Percentiles rank a stretch among this genome's conserved stretches.
phyloP scores from a whole-genome alignment of 2,329 filamentous ascomycete species.

The Lachnellula hyalina region DNA sequence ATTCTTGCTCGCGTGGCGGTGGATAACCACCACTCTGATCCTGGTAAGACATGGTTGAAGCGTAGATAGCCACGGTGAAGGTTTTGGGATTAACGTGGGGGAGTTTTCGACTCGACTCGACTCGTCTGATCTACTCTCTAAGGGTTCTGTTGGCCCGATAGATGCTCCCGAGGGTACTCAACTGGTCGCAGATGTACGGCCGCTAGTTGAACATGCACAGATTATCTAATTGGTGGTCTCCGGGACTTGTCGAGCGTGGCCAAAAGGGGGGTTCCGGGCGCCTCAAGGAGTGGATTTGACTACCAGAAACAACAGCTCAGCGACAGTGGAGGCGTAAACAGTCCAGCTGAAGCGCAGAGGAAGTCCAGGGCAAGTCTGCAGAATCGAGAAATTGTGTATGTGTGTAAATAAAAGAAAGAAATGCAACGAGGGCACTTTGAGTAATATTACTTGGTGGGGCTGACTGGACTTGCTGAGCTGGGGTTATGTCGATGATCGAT shows the following conservation, averaged over 20 bases:
- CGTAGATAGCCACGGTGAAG: conserved; percentile 29
- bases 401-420: too few relatives aligned
- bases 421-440: too few relatives aligned
- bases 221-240: neutral
- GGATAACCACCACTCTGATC: conserved; percentile 29
- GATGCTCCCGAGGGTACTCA: neutral
- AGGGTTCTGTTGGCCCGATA: neutral
- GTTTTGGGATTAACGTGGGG: neutral
- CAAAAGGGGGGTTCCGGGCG: neutral
- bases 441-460: too few relatives aligned
- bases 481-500: too few relatives aligned
- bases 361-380: too few relatives aligned
- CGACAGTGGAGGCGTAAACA: neutral
- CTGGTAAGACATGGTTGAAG: conserved; percentile 29
- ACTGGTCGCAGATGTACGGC: neutral
- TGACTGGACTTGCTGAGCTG: too few relatives aligned
- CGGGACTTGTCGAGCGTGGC: neutral
- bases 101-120: neutral
- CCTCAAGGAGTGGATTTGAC: neutral
- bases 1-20: conserved; percentile 18
- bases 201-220: neutral
- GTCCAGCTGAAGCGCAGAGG: neutral
- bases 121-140: neutral
- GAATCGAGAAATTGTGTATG: too few relatives aligned
- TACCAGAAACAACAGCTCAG: neutral